Conservation (phyloP, 257 asterid species). For the Jacaranda copaia region DNA sequence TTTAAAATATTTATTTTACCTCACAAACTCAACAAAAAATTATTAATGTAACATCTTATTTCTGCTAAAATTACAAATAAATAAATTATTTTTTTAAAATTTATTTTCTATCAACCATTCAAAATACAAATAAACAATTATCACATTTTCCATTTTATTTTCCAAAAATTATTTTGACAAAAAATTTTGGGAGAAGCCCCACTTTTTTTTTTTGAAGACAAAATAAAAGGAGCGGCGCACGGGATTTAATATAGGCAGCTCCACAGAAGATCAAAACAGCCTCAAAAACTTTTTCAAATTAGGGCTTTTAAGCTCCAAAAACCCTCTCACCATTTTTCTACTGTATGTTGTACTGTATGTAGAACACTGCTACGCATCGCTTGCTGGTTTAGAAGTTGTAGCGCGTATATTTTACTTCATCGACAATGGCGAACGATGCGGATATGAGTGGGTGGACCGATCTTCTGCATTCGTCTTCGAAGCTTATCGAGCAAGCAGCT, state of each 20-base stretch:
- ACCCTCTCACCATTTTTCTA: conserved; percentile 33
- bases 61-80: no score
- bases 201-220: no score
- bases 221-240: not conserved
- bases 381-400: conserved; percentile 19
- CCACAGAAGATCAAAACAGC: conserved; percentile 36
- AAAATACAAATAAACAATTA: no score
- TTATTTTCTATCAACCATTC: no score
- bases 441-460: conserved; percentile 96
- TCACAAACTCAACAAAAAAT: no score
- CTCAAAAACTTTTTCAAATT: conserved; percentile 48
- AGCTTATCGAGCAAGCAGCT: conserved; percentile 97
- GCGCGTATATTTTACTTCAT: conserved; percentile 23
- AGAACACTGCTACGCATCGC: conserved; percentile 3
- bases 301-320: conserved; percentile 60
- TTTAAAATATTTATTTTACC: no score
- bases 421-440: conserved; percentile 73
- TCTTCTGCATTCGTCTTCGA: conserved; percentile 95
- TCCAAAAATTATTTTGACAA: no score
- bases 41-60: no score
- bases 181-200: no score
- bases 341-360: not conserved
- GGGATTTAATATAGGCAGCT: conserved; percentile 6
- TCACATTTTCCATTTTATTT: no score
- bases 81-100: no score